A percentile compares a stretch with the other conserved stretches of the same genome.
These are phyloP conservation scores for Tricholoma sp. DNA, from an alignment of 768 basidiomycete species.

Conservation along the genomic window DNA sequence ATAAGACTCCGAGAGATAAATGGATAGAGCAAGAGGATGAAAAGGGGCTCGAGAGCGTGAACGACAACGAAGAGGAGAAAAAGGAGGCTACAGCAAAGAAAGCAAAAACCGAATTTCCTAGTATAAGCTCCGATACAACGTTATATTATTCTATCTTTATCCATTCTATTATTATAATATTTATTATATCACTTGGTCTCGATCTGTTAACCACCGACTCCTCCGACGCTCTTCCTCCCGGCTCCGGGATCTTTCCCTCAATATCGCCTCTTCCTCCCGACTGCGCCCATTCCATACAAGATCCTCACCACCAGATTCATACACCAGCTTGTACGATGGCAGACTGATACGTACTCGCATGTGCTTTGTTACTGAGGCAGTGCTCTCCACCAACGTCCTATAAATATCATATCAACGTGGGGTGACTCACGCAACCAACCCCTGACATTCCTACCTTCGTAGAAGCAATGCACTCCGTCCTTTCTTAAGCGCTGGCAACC, in stretches of 20 bases:
- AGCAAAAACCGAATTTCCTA: too few species aligned
- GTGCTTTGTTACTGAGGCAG: slow-evolving; percentile 31
- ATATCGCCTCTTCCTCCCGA: slow-evolving; percentile 25
- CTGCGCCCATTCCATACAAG: slow-evolving; percentile 36
- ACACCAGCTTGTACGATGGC: slow-evolving; percentile 65
- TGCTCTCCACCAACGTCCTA: slow-evolving; percentile 47
- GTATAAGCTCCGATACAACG: slow-evolving; percentile 14
- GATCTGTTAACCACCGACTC: slow-evolving; percentile 23
- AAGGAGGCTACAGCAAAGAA: background rate
- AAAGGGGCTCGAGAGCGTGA: background rate
- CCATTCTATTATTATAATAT: slow-evolving; percentile 2
- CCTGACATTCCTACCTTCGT: slow-evolving; percentile 40
- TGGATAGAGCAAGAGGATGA: slow-evolving; percentile 10
- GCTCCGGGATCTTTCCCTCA: slow-evolving; percentile 31
- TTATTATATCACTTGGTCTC: too few species aligned
- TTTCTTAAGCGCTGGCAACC: slow-evolving; percentile 44
- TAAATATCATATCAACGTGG: slow-evolving; percentile 33
- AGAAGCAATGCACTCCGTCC: slow-evolving; percentile 42
- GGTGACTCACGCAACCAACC: slow-evolving; percentile 18
- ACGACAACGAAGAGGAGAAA: background rate
- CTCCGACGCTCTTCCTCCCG: slow-evolving; percentile 54
- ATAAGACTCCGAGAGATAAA: slow-evolving; percentile 9
- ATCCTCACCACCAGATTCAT: slow-evolving; percentile 65
- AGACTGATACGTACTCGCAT: slow-evolving; percentile 52
- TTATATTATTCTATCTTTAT: slow-evolving; percentile 4